These are phyloP conservation scores for Verticillium tricorpus DNA, from an alignment of 2,329 filamentous ascomycete genomes.

Conservation along the genomic window DNA sequence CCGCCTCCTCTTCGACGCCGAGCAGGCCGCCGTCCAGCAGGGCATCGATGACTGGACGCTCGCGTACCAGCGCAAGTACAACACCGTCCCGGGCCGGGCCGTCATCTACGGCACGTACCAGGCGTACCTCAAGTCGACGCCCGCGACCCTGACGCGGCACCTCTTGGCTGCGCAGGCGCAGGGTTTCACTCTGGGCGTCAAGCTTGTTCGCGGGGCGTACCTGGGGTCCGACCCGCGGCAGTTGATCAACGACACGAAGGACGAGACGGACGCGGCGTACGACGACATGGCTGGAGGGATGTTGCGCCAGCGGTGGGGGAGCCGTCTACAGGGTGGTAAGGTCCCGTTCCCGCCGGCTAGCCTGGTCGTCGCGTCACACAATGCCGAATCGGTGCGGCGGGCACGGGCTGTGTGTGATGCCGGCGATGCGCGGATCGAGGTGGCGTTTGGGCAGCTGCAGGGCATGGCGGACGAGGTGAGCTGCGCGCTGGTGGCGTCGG, in stretches of 20 bases:
- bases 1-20: constrained; percentile 77
- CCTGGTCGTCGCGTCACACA: constrained; percentile 79
- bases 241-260: constrained; percentile 68
- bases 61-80: constrained; percentile 72
- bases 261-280: constrained; percentile 67
- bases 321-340: constrained; percentile 9
- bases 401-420: constrained; percentile 48
- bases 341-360: constrained; percentile 52
- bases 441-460: constrained; percentile 28
- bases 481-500: constrained; percentile 45
- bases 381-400: constrained; percentile 63
- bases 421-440: constrained; percentile 32
- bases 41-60: constrained; percentile 81
- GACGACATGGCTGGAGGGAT: constrained; percentile 66
- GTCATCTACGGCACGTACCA: constrained; percentile 80
- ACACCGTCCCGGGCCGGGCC: constrained; percentile 54
- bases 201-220: constrained; percentile 73
- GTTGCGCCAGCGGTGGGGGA: constrained; percentile 58
- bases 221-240: constrained; percentile 64
- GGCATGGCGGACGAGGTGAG: constrained; percentile 93
- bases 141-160: constrained; percentile 53
- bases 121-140: constrained; percentile 65
- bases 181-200: constrained; percentile 65
- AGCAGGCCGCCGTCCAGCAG: constrained; percentile 72
- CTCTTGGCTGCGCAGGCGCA: constrained; percentile 53